These are phyloP conservation scores for Metschnikowia hibisci DNA, from an alignment of 805 yeast species.

Conservation along the genomic window DNA sequence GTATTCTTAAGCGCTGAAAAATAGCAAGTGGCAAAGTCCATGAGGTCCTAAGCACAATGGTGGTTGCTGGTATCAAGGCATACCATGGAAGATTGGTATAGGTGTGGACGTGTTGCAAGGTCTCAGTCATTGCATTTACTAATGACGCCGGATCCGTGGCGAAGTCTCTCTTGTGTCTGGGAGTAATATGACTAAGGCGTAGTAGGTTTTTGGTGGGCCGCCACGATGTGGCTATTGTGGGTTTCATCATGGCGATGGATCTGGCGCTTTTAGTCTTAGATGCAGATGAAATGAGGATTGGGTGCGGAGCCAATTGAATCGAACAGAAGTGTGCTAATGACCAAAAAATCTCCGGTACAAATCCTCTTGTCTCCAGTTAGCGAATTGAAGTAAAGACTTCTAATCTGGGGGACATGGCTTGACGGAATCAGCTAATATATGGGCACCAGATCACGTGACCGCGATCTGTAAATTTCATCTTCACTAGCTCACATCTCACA, in stretches of 20 bases:
- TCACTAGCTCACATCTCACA: not conserved
- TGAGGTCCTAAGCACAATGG: slow-evolving; percentile 58
- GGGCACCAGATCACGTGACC: slow-evolving; percentile 1
- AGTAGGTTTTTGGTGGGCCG: slow-evolving; percentile 1
- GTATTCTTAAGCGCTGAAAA: slow-evolving; percentile 62
- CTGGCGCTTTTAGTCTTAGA: not conserved
- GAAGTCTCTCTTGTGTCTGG: slow-evolving; percentile 16
- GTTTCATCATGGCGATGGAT: not conserved
- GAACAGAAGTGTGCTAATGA: not conserved
- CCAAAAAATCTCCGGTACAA: too few relatives aligned
- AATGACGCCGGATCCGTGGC: slow-evolving; percentile 32
- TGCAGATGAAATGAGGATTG: not conserved
- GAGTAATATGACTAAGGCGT: not conserved
- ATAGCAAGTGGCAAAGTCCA: slow-evolving; percentile 80
- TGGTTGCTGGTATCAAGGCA: slow-evolving; percentile 68
- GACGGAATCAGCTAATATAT: too few relatives aligned
- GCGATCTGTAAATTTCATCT: slow-evolving; percentile 1
- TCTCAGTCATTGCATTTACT: slow-evolving; percentile 31
- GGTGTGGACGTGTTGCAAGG: slow-evolving; percentile 48
- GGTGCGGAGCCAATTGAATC: slow-evolving; percentile 1
- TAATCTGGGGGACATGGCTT: too few relatives aligned
- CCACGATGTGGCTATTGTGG: not conserved
- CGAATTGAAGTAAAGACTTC: too few relatives aligned
- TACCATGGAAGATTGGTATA: slow-evolving; percentile 77
- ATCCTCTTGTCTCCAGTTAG: too few relatives aligned